phyloP scores from a whole-genome alignment of 2,329 filamentous ascomycete species.

The Diaporthe destruens region DNA sequence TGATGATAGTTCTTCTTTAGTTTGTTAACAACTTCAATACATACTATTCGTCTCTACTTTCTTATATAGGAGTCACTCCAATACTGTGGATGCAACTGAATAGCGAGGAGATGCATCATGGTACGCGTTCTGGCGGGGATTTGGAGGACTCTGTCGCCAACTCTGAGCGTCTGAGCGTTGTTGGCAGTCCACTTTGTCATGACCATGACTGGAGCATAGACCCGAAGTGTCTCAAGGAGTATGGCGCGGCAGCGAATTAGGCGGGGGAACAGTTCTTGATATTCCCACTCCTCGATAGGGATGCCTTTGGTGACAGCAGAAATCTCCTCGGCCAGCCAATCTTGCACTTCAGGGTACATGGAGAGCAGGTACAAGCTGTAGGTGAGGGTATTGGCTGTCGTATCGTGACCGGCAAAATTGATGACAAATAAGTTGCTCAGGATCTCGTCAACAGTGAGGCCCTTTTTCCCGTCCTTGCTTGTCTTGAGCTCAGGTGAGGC shows the following conservation, averaged over 20 bases:
- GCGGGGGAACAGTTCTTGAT: conserved; percentile 53
- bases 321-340: conserved; percentile 59
- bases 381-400: conserved; percentile 59
- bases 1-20: no score
- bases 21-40: no score
- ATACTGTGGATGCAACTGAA: conserved; percentile 46
- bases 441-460: conserved; percentile 57
- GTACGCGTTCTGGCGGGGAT: conserved; percentile 43
- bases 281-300: conserved; percentile 50
- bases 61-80: conserved; percentile 48
- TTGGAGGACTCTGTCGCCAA: conserved; percentile 42
- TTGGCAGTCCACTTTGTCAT: conserved; percentile 25
- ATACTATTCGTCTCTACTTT: no score
- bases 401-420: conserved; percentile 65
- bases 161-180: conserved; percentile 21
- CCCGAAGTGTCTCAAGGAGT: conserved; percentile 58
- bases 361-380: conserved; percentile 59
- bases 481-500: conserved; percentile 1
- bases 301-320: conserved; percentile 43
- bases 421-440: conserved; percentile 64
- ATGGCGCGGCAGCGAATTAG: conserved; percentile 56
- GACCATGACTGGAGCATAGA: conserved; percentile 52
- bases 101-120: conserved; percentile 37
- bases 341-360: conserved; percentile 57
- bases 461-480: conserved; percentile 11